Evolutionary conservation across 108 stramenopile species (phyloP).

Genomic region (Poteriospumella lacustris): DNA sequence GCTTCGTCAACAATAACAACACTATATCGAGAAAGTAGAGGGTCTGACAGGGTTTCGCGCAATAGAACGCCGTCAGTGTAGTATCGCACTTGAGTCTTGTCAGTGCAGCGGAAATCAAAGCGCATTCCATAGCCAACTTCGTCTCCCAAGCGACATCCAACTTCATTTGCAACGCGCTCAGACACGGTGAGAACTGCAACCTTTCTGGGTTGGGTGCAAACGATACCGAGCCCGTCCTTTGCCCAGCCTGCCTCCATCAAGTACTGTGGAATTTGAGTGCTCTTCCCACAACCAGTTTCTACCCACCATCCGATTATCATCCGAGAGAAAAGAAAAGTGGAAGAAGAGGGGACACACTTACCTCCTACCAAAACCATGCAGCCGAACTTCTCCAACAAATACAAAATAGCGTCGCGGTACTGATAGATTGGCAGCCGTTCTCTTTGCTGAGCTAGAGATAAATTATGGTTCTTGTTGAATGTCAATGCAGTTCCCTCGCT

Average conservation of each 20-base stretch:
- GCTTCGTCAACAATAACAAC: constrained; percentile 92
- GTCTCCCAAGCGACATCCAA: constrained; percentile 43
- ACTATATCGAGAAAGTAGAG: constrained; percentile 78
- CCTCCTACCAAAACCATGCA: neutral
- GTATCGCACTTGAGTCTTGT: neutral
- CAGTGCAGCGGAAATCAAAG: constrained; percentile 33
- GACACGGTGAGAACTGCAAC: constrained; percentile 49
- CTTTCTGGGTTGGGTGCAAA: constrained; percentile 49
- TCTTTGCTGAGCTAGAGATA: constrained; percentile 11
- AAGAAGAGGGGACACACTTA: neutral
- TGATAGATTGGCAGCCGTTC: constrained; percentile 18
- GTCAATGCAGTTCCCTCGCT: too few relatives aligned
- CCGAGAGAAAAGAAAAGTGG: neutral
- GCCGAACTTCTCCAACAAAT: constrained; percentile 6
- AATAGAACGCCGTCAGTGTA: constrained; percentile 69
- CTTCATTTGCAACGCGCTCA: constrained; percentile 45
- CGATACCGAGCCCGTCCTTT: constrained; percentile 35
- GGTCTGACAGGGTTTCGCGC: constrained; percentile 78
- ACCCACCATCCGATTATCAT: neutral
- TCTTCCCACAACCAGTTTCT: constrained; percentile 28
- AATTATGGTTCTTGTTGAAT: too few relatives aligned
- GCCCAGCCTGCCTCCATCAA: constrained; percentile 49
- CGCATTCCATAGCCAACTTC: constrained; percentile 50
- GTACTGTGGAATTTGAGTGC: constrained; percentile 45
- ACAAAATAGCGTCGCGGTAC: neutral